These are phyloP conservation scores for Cytospora piceae DNA, from an alignment of 2,329 filamentous ascomycete genomes.

Conservation along the genomic window DNA sequence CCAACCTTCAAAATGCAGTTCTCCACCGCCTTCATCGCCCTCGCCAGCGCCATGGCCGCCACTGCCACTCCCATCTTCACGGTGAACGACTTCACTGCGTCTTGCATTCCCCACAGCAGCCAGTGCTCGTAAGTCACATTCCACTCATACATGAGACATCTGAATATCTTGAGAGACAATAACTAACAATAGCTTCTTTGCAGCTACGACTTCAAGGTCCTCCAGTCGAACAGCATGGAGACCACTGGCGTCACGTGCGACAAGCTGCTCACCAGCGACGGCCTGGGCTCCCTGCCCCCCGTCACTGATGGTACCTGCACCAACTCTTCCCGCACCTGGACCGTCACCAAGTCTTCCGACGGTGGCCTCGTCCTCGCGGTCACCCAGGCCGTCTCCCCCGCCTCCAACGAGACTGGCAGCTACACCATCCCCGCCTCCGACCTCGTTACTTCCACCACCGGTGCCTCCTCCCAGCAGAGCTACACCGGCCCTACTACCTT, in stretches of 20 bases:
- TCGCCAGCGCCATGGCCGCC: constrained; percentile 26
- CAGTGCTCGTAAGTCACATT: constrained; percentile 23
- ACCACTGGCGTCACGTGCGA: constrained; percentile 21
- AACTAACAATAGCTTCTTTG: background rate
- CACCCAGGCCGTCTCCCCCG: constrained; percentile 36
- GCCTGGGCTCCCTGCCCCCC: constrained; percentile 38
- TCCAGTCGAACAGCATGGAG: constrained; percentile 13
- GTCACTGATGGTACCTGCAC: constrained; percentile 38
- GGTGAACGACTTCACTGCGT: constrained; percentile 17
- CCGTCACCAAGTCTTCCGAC: constrained; percentile 31
- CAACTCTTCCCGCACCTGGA: constrained; percentile 39
- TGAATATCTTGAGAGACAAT: background rate
- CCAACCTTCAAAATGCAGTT: constrained; percentile 30
- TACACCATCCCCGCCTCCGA: constrained; percentile 37
- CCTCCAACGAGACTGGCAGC: constrained; percentile 34
- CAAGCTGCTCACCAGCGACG: constrained; percentile 8
- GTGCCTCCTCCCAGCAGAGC: constrained; percentile 33
- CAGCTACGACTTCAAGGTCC: constrained; percentile 24
- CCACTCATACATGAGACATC: background rate
- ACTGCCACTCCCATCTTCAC: constrained; percentile 18
- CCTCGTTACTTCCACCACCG: constrained; percentile 27
- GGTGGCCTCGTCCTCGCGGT: constrained; percentile 38
- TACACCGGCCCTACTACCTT: constrained; percentile 38
- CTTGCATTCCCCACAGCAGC: constrained; percentile 24
- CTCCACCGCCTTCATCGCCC: constrained; percentile 23